These are phyloP conservation scores for Neurospora sp. DNA, from an alignment of 495 filamentous ascomycete species.

Conservation along the genomic window DNA sequence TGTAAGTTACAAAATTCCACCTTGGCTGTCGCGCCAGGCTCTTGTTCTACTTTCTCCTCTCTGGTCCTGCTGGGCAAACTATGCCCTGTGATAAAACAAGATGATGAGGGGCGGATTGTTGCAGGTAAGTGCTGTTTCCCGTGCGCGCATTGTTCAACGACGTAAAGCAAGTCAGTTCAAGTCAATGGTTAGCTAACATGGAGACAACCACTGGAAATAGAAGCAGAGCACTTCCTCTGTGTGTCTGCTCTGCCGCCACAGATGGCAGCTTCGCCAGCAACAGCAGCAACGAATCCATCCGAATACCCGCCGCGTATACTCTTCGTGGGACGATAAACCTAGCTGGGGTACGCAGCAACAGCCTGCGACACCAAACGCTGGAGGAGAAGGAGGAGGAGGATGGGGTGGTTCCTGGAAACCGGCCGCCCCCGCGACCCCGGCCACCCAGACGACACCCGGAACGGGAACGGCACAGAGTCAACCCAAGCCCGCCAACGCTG, in stretches of 20 bases:
- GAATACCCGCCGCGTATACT: background rate
- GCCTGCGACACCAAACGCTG: background rate
- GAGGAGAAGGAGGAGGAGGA: background rate
- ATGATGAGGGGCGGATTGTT: constrained; percentile 28
- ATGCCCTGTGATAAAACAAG: constrained; percentile 14
- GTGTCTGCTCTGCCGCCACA: constrained; percentile 18
- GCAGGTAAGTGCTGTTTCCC: constrained; percentile 13
- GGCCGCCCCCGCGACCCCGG: background rate
- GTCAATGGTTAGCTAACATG: background rate
- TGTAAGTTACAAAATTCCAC: background rate
- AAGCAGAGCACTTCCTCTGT: constrained; percentile 17
- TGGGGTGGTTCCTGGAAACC: background rate
- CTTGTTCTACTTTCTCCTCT: background rate
- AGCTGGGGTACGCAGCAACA: background rate
- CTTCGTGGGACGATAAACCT: background rate
- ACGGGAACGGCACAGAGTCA: background rate
- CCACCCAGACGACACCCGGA: background rate
- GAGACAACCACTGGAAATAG: constrained; percentile 1
- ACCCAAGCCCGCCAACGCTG: background rate
- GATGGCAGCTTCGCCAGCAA: constrained; percentile 1
- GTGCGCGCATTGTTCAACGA: background rate
- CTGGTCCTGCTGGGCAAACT: constrained; percentile 5
- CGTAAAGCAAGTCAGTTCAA: background rate
- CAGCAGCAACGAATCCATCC: background rate
- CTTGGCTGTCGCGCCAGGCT: background rate